Base-by-base conservation (phyloP, 2,329 filamentous ascomycete genomes). In the Aspergillus nomiae region DNA sequence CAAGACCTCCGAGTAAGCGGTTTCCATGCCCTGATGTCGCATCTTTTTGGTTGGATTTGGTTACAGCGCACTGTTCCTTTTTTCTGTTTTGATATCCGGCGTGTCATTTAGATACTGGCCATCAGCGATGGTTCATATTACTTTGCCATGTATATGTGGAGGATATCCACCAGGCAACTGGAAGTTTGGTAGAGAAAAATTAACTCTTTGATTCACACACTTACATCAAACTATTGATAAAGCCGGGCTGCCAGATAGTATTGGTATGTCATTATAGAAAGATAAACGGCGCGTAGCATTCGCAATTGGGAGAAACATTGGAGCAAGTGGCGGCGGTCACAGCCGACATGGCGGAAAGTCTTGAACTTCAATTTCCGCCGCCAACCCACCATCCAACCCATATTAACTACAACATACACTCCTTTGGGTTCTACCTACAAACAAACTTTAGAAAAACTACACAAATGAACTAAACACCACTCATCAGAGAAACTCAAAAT, bases 1-100 rank as follows among this genome's bases (percentile, higher is more conserved):
- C 82, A 92, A 92, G 87, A 76, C 83, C 63, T 76, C 74, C 56
- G 72, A 78, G 68, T 79, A 78, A 69, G 63, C 30, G 24, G 19
- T n/a, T 41, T 46, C 26, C n/a, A n/a, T 24, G 30, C 1, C 59
- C 43, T 45, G 45, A 30, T 65, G 28, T 45, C 36, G 30, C 56
- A 16, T 28, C n/a, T 55, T 59, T 67, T 60, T 54, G 30, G 36
- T 67, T 64, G 61, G 19, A 34, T 61, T 61, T 59, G 56, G 14
- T 63, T 64, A 51, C 46, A 54, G 59, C 64, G 65, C 65, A 59
- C 50, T 65, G 57, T 61, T 55, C 60, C 60, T 56, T 53, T 58
- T 32, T 62, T 48, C 28, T 64, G 34, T 63, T 59, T 68, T 69
- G 68, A 71, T 71, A 71, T 72, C 70, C 69, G 62, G 65, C 58